Evolutionary conservation across 371 early-diverging fungal species (phyloP).

Genomic region (Phascolomyces articulosus): DNA sequence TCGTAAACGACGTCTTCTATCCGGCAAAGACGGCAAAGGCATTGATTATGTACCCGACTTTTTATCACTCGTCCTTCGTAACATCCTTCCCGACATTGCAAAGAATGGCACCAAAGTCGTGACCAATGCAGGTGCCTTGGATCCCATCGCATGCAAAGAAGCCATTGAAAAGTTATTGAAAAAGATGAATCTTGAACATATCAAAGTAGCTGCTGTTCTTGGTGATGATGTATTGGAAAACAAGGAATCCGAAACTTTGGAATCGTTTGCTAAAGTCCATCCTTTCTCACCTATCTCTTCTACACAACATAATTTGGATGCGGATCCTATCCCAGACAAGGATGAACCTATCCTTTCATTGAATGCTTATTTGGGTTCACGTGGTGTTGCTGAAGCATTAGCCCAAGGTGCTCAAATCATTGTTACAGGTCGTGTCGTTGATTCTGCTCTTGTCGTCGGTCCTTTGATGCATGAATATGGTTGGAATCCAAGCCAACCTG

Average conservation of each 20-base stretch:
- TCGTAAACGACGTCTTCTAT: conserved; percentile 50
- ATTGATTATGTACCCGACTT: conserved; percentile 70
- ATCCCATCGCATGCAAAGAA: conserved; percentile 69
- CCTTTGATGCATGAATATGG: conserved; percentile 62
- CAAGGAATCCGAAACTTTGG: conserved; percentile 31
- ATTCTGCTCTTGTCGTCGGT: conserved; percentile 68
- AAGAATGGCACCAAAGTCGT: conserved; percentile 67
- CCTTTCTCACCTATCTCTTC: conserved; percentile 56
- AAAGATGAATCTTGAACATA: conserved; percentile 44
- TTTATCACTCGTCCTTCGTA: conserved; percentile 54
- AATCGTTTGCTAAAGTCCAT: conserved; percentile 36
- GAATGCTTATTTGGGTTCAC: conserved; percentile 69
- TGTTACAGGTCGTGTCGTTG: conserved; percentile 78
- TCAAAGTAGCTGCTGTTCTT: conserved; percentile 69
- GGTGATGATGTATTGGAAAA: conserved; percentile 66
- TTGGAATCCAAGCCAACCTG: conserved; percentile 44
- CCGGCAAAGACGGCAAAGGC: conserved; percentile 58
- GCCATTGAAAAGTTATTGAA: conserved; percentile 64
- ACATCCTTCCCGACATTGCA: conserved; percentile 56
- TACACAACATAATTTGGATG: conserved; percentile 43
- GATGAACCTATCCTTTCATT: conserved; percentile 59
- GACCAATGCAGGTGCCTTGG: conserved; percentile 79
- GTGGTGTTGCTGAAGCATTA: conserved; percentile 64
- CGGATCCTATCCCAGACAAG: conserved; percentile 53
- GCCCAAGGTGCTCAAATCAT: conserved; percentile 68